A percentile compares a stretch with the other conserved stretches of the same genome.
Evolutionary conservation across 495 filamentous ascomycete genomes (phyloP).

Genomic region (Penicillium herquei): DNA sequence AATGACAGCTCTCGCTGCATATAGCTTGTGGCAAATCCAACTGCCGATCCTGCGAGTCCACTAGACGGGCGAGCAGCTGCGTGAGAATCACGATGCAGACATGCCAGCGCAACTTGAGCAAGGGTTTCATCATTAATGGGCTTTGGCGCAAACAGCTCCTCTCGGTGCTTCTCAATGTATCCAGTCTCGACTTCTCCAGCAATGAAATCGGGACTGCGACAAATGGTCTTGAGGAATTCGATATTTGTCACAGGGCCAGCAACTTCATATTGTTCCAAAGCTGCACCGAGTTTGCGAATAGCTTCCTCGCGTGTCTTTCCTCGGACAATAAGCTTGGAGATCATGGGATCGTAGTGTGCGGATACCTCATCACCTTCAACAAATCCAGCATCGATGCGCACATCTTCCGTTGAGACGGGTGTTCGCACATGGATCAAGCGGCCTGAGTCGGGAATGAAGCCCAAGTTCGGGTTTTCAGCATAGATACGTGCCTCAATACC

Average conservation of each 20-base stretch:
- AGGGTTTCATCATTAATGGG: slow-evolving; percentile 62
- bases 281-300: slow-evolving; percentile 76
- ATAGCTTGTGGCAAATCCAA: slow-evolving; percentile 55
- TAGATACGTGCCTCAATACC: slow-evolving; percentile 97
- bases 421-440: slow-evolving; percentile 77
- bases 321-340: slow-evolving; percentile 94
- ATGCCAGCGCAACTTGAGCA: slow-evolving; percentile 78
- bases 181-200: slow-evolving; percentile 91
- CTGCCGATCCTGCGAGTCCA: slow-evolving; percentile 27
- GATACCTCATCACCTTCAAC: slow-evolving; percentile 88
- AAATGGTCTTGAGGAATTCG: slow-evolving; percentile 88
- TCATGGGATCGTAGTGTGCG: slow-evolving; percentile 98
- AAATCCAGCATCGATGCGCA: slow-evolving; percentile 92
- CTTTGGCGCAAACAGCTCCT: slow-evolving; percentile 64
- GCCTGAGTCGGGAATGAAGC: slow-evolving; percentile 95
- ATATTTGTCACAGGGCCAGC: slow-evolving; percentile 94
- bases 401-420: slow-evolving; percentile 63
- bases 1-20: slow-evolving; percentile 60
- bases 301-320: slow-evolving; percentile 76
- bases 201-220: slow-evolving; percentile 76
- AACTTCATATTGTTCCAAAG: slow-evolving; percentile 86
- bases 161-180: slow-evolving; percentile 84
- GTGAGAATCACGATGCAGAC: slow-evolving; percentile 47
- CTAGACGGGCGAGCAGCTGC: slow-evolving; percentile 17
- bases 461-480: slow-evolving; percentile 85